Evolutionary conservation across 1,284 basidiomycete species (phyloP).

Genomic region (Papiliotrema laurentii): DNA sequence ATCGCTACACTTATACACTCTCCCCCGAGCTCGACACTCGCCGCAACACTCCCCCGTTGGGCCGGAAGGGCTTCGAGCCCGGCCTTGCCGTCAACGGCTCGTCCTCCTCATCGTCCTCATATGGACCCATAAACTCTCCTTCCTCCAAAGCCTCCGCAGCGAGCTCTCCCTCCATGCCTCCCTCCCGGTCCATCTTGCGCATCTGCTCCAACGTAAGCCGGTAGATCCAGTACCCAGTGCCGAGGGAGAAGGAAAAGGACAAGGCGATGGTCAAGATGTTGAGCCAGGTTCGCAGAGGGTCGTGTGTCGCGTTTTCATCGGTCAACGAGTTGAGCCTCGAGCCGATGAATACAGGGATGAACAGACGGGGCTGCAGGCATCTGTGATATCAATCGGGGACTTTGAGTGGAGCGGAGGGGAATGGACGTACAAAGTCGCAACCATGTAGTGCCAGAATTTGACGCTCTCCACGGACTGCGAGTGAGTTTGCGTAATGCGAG

Average conservation of each 20-base stretch:
- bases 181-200: conserved; percentile 32
- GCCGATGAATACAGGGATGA: conserved; percentile 47
- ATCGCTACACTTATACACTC: neutral
- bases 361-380: conserved; percentile 33
- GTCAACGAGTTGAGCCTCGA: conserved; percentile 41
- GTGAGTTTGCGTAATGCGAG: neutral
- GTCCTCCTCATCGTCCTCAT: conserved; percentile 11
- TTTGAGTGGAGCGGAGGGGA: too few relatives aligned
- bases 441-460: conserved; percentile 42
- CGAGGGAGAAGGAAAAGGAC: conserved; percentile 28
- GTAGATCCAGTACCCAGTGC: conserved; percentile 44
- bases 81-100: neutral
- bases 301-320: conserved; percentile 20
- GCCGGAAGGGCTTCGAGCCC: neutral
- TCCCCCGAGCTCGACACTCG: conserved; percentile 5
- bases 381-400: conserved; percentile 13
- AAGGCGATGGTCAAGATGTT: conserved; percentile 40
- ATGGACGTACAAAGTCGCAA: conserved; percentile 43
- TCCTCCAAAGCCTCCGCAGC: conserved; percentile 37
- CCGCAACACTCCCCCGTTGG: neutral
- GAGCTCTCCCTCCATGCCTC: conserved; percentile 24
- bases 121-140: conserved; percentile 34
- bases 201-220: conserved; percentile 44
- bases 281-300: conserved; percentile 43
- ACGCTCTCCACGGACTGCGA: conserved; percentile 43